Evolutionary conservation across 306 rosid genomes (phyloP).

Genomic region (Prunus armeniaca): DNA sequence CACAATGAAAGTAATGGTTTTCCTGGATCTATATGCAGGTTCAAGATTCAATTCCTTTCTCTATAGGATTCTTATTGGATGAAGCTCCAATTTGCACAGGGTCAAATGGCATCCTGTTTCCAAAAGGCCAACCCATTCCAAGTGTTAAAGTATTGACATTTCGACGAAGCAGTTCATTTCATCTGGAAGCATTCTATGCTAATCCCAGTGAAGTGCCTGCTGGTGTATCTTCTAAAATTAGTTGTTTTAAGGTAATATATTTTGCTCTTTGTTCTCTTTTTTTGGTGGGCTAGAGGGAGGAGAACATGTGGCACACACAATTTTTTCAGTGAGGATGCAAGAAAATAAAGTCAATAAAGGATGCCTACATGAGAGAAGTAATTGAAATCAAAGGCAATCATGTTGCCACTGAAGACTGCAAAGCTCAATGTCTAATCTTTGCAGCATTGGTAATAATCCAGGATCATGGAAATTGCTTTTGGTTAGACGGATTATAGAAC

Average conservation of each 20-base stretch:
- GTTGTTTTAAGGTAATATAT: conserved; percentile 62
- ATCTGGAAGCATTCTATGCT: conserved; percentile 73
- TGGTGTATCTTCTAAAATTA: conserved; percentile 48
- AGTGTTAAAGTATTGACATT: conserved; percentile 52
- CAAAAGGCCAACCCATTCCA: conserved; percentile 73
- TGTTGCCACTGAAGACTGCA: not conserved
- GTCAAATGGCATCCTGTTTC: conserved; percentile 57
- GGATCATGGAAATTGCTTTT: not conserved
- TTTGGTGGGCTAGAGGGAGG: not conserved
- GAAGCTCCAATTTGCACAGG: conserved; percentile 49
- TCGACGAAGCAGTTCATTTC: conserved; percentile 51
- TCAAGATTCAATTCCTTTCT: conserved; percentile 74
- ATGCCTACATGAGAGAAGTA: not conserved
- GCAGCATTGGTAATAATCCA: not conserved
- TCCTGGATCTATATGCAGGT: conserved; percentile 51
- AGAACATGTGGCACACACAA: not conserved
- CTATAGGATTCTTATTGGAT: conserved; percentile 59
- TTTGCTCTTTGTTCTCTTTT: conserved; percentile 4
- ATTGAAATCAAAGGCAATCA: not conserved
- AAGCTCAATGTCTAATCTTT: not conserved
- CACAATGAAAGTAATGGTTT: conserved; percentile 19
- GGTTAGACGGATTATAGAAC: not conserved
- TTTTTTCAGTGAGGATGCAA: not conserved
- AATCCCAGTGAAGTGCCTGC: conserved; percentile 61
- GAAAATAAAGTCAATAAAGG: not conserved